Conservation (phyloP, 345 rosid species). For the Lepidium africanum region DNA sequence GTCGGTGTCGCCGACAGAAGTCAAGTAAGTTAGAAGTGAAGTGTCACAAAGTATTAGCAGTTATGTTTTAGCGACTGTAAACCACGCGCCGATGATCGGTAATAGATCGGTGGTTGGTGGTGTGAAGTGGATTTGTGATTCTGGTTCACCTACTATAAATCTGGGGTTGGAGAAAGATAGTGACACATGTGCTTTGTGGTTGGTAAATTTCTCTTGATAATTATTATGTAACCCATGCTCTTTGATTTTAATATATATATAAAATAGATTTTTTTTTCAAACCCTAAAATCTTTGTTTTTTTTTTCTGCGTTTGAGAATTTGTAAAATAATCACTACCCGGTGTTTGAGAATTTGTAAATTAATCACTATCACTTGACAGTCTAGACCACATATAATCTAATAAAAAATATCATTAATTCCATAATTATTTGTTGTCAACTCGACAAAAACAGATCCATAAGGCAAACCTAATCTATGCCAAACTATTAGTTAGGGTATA, state of each 20-base stretch:
- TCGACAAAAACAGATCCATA: too few relatives aligned
- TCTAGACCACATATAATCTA: too few relatives aligned
- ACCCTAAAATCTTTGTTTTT: too few relatives aligned
- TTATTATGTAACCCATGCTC: not conserved
- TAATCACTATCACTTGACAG: too few relatives aligned
- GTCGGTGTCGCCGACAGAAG: conserved; percentile 19
- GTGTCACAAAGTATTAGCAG: not conserved
- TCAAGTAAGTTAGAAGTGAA: not conserved
- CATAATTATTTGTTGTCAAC: too few relatives aligned
- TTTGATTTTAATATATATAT: too few relatives aligned
- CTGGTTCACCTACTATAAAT: conserved; percentile 15
- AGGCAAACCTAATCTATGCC: too few relatives aligned
- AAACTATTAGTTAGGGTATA: too few relatives aligned
- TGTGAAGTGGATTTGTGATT: conserved; percentile 3
- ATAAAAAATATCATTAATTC: not conserved
- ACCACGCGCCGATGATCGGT: conserved; percentile 15
- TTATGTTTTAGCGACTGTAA: not conserved
- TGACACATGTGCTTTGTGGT: conserved; percentile 7
- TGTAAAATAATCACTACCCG: too few relatives aligned
- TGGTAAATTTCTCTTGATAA: not conserved
- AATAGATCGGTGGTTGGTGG: conserved; percentile 7
- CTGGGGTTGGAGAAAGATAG: conserved; percentile 24
- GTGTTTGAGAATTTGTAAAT: too few relatives aligned
- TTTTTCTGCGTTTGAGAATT: too few relatives aligned
- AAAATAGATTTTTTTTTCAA: too few relatives aligned